These are phyloP conservation scores for Cochlearia excelsa DNA, from an alignment of 345 rosid species.

Conservation along the genomic window DNA sequence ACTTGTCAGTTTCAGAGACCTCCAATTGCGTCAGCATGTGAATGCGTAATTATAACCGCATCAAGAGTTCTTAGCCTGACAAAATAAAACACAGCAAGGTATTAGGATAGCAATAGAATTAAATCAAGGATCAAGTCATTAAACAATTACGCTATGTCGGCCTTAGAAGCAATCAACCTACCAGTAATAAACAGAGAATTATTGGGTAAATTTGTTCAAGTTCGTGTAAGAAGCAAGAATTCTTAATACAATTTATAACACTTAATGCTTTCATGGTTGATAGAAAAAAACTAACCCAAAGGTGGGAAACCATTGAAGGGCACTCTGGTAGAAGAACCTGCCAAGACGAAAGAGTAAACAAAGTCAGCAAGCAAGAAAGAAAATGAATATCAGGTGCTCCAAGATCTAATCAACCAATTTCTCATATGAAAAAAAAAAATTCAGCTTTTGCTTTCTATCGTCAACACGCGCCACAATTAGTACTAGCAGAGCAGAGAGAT, in stretches of 20 bases:
- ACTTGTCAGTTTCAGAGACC: constrained; percentile 66
- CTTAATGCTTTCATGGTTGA: background rate
- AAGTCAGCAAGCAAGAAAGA: constrained; percentile 3
- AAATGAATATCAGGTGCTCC: constrained; percentile 1
- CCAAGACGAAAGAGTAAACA: constrained; percentile 10
- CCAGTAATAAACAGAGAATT: background rate
- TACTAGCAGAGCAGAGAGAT: background rate
- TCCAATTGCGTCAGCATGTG: constrained; percentile 99
- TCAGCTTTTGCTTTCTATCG: constrained; percentile 1
- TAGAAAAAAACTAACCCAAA: constrained; percentile 56
- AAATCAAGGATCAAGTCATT: background rate
- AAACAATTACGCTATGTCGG: background rate
- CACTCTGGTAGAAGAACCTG: constrained; percentile 97
- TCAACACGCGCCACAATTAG: background rate
- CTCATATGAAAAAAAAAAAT: background rate
- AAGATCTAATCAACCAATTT: constrained; percentile 6
- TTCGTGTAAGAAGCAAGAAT: constrained; percentile 6
- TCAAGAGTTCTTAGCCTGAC: constrained; percentile 97
- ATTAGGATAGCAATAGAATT: constrained; percentile 21
- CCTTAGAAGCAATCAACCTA: background rate
- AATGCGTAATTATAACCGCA: constrained; percentile 96
- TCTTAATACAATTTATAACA: background rate
- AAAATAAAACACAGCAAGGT: constrained; percentile 51
- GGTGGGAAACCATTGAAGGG: constrained; percentile 78
- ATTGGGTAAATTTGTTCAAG: background rate